Percentiles rank a stretch among this genome's conserved stretches.
Evolutionary conservation across 139 green algal genomes (phyloP).

Genomic region (Chlamydomonas sphaeroides): DNA sequence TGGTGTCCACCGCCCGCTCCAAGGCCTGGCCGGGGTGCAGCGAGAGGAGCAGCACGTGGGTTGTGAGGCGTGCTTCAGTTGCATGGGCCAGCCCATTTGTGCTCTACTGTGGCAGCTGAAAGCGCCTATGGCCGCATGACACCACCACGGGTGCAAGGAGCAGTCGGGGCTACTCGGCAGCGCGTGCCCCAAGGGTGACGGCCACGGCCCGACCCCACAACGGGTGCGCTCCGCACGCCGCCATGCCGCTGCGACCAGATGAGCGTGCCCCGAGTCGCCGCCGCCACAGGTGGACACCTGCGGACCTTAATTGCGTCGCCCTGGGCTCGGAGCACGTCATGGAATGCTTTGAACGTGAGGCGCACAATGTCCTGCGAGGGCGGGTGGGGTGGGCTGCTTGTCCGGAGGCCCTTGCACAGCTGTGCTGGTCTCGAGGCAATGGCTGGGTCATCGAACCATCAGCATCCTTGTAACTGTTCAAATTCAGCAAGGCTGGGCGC

Average conservation of each 20-base stretch:
- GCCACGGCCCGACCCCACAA: too few relatives aligned
- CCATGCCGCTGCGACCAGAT: too few relatives aligned
- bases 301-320: slow-evolving; percentile 52
- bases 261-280: neutral
- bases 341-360: slow-evolving; percentile 66
- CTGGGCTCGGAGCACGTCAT: slow-evolving; percentile 62
- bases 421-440: neutral
- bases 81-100: too few relatives aligned
- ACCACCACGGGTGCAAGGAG: too few relatives aligned
- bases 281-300: too few relatives aligned
- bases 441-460: neutral
- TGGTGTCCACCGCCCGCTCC: slow-evolving; percentile 50
- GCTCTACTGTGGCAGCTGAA: too few relatives aligned
- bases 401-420: neutral
- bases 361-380: slow-evolving; percentile 57
- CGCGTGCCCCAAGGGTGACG: too few relatives aligned
- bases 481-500: neutral
- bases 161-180: too few relatives aligned
- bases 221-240: too few relatives aligned
- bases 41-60: too few relatives aligned
- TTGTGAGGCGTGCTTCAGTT: too few relatives aligned
- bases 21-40: slow-evolving; percentile 24
- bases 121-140: too few relatives aligned
- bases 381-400: neutral
- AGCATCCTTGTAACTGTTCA: neutral